Evolutionary conservation across 768 basidiomycete species (phyloP).

Genomic region (Chlorophyllum brunneum): DNA sequence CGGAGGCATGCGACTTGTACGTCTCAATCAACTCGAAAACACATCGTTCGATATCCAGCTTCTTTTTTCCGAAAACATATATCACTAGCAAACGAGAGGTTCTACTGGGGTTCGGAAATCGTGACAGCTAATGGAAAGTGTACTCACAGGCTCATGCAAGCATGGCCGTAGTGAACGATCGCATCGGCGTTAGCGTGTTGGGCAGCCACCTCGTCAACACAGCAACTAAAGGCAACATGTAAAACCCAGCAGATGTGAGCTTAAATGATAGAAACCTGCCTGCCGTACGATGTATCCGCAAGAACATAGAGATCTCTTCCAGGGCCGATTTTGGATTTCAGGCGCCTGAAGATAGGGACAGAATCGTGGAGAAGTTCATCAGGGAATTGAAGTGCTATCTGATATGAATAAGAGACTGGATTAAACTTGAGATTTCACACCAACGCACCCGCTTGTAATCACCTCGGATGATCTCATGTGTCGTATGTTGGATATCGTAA

Average conservation of each 20-base stretch:
- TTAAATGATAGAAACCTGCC: slow-evolving; percentile 42
- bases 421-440: neutral
- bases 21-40: slow-evolving; percentile 35
- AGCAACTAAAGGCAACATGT: slow-evolving; percentile 57
- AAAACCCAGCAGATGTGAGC: neutral
- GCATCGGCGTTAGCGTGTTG: slow-evolving; percentile 91
- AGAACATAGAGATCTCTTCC: slow-evolving; percentile 76
- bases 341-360: slow-evolving; percentile 71
- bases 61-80: slow-evolving; percentile 83
- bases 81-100: slow-evolving; percentile 85
- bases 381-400: slow-evolving; percentile 94
- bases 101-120: slow-evolving; percentile 34
- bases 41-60: slow-evolving; percentile 54
- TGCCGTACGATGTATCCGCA: slow-evolving; percentile 98
- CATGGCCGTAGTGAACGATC: slow-evolving; percentile 94
- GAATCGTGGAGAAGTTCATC: slow-evolving; percentile 88
- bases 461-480: slow-evolving; percentile 52
- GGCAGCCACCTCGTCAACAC: slow-evolving; percentile 94
- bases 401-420: neutral
- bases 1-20: slow-evolving; percentile 20
- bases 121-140: neutral
- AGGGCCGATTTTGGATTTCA: slow-evolving; percentile 48
- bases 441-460: slow-evolving; percentile 70
- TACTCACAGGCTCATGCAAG: slow-evolving; percentile 88
- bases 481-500: slow-evolving; percentile 74